These are phyloP conservation scores for Primulina eburnea DNA, from an alignment of 257 asterid species.

Conservation along the genomic window DNA sequence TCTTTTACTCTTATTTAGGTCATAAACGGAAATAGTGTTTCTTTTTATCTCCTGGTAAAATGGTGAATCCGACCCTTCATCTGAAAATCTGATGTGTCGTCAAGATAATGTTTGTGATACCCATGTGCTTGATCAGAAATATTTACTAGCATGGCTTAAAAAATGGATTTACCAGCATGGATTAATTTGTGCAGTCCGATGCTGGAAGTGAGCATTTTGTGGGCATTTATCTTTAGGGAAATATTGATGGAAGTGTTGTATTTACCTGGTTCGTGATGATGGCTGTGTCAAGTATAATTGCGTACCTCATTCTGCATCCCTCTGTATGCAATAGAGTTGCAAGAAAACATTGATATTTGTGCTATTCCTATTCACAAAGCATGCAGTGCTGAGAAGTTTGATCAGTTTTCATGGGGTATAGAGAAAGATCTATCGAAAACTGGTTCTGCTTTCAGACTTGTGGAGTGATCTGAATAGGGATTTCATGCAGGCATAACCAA, in stretches of 20 bases:
- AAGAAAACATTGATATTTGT: not conserved
- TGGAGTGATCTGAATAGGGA: conserved; percentile 7
- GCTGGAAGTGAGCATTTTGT: not conserved
- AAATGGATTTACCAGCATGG: not conserved
- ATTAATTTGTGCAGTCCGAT: not conserved
- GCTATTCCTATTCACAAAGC: no score
- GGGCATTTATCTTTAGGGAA: not conserved
- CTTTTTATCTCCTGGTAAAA: no score
- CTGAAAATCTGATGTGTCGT: not conserved
- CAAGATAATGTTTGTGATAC: not conserved
- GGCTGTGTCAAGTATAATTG: not conserved
- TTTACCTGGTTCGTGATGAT: no score
- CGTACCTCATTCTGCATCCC: not conserved
- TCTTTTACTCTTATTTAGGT: no score
- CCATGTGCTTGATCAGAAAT: not conserved
- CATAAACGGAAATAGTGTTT: not conserved
- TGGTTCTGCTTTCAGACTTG: not conserved
- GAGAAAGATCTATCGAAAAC: no score
- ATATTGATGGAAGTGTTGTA: no score
- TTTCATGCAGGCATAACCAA: conserved; percentile 47
- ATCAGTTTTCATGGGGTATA: not conserved
- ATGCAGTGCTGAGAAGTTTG: not conserved
- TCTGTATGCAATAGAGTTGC: not conserved
- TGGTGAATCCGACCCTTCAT: not conserved
- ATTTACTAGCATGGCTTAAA: not conserved